These are phyloP conservation scores for Neopestalotiopsis clavispora DNA, from an alignment of 2,329 filamentous ascomycete genomes.

Conservation along the genomic window DNA sequence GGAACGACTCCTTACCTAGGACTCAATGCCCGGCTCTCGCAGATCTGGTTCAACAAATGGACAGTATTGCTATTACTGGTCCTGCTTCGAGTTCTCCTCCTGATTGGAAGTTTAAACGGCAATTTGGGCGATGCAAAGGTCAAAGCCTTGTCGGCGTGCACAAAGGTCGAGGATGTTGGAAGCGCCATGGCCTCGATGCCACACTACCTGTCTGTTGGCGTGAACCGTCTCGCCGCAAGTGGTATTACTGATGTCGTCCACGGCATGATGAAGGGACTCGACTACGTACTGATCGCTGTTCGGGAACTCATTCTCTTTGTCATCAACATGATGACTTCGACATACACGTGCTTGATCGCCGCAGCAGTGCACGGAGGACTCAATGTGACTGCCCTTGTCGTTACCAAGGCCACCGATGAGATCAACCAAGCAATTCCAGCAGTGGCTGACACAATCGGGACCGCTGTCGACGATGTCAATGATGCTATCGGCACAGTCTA, in stretches of 20 bases:
- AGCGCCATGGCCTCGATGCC: slow-evolving; percentile 98
- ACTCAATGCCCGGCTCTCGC: slow-evolving; percentile 85
- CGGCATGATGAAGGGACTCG: slow-evolving; percentile 79
- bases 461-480: slow-evolving; percentile 60
- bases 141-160: slow-evolving; percentile 88
- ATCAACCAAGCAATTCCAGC: slow-evolving; percentile 55
- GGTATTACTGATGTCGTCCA: slow-evolving; percentile 82
- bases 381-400: slow-evolving; percentile 61
- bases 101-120: slow-evolving; percentile 73
- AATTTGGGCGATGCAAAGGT: slow-evolving; percentile 77
- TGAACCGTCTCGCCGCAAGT: slow-evolving; percentile 83
- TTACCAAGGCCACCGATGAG: slow-evolving; percentile 47
- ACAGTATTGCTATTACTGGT: slow-evolving; percentile 88
- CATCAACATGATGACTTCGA: slow-evolving; percentile 89
- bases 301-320: slow-evolving; percentile 89
- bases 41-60: slow-evolving; percentile 98
- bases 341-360: slow-evolving; percentile 88
- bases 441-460: slow-evolving; percentile 47
- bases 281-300: slow-evolving; percentile 80
- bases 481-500: slow-evolving; percentile 55
- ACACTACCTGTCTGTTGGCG: slow-evolving; percentile 86
- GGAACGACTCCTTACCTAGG: slow-evolving; percentile 83
- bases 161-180: slow-evolving; percentile 88
- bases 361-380: slow-evolving; percentile 81
- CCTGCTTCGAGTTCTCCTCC: slow-evolving; percentile 79